These are phyloP conservation scores for Xerocomellus intermedius DNA, from an alignment of 768 basidiomycete species.

Conservation along the genomic window DNA sequence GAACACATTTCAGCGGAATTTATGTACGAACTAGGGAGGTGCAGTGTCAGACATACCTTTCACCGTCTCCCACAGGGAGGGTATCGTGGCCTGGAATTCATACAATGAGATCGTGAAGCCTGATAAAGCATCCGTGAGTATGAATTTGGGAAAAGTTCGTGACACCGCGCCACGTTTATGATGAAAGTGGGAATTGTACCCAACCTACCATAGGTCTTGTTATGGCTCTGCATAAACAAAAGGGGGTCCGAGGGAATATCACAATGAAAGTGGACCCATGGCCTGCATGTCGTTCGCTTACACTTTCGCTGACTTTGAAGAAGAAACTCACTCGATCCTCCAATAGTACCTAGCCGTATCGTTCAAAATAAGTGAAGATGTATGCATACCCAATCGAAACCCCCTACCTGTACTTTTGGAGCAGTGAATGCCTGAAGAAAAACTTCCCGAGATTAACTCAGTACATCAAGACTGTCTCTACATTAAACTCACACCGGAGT, in stretches of 20 bases:
- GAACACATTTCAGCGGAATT: slow-evolving; percentile 28
- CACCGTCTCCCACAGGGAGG: slow-evolving; percentile 59
- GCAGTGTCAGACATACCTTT: slow-evolving; percentile 44
- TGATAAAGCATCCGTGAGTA: slow-evolving; percentile 14
- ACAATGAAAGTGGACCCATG: slow-evolving; percentile 54
- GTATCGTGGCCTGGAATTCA: slow-evolving; percentile 64
- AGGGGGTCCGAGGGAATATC: slow-evolving; percentile 50
- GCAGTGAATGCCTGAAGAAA: slow-evolving; percentile 43
- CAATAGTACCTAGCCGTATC: slow-evolving; percentile 25
- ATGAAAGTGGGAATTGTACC: neutral
- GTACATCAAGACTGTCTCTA: neutral
- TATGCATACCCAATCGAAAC: neutral
- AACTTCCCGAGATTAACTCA: slow-evolving; percentile 33
- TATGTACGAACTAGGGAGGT: slow-evolving; percentile 33
- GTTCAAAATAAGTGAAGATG: neutral
- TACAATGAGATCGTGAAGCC: slow-evolving; percentile 62
- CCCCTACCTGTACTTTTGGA: slow-evolving; percentile 31
- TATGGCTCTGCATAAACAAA: slow-evolving; percentile 53
- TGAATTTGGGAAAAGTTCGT: neutral
- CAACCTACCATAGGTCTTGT: slow-evolving; percentile 50
- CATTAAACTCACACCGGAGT: slow-evolving; percentile 53
- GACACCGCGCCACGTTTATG: neutral
- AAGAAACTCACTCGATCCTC: slow-evolving; percentile 26
- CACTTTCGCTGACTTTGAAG: slow-evolving; percentile 38
- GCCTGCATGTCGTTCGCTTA: slow-evolving; percentile 31